Percentiles rank a stretch among this genome's conserved stretches.
These are phyloP conservation scores for Neospora caninum DNA, from an alignment of 169 alveolate genomes.

Conservation along the genomic window DNA sequence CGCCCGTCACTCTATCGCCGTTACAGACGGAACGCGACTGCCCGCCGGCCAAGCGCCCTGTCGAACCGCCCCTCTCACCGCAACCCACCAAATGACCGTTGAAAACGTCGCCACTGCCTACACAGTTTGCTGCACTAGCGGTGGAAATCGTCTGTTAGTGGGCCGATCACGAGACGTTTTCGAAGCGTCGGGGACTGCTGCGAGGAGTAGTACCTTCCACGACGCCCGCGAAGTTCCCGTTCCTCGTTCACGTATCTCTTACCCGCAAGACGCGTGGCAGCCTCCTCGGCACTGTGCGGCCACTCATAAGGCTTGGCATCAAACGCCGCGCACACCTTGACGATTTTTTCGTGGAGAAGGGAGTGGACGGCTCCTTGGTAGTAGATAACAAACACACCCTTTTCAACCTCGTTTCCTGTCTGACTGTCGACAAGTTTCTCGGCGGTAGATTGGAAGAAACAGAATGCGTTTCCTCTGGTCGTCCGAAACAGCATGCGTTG, in stretches of 20 bases:
- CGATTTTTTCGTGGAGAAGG: slow-evolving; percentile 88
- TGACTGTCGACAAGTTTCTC: slow-evolving; percentile 78
- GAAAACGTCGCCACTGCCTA: background rate
- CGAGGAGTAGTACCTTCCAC: too few species aligned
- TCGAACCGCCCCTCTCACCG: too few species aligned
- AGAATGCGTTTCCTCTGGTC: slow-evolving; percentile 96
- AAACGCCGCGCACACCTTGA: slow-evolving; percentile 92
- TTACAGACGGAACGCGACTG: too few species aligned
- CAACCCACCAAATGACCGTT: too few species aligned
- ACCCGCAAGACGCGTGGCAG: slow-evolving; percentile 34
- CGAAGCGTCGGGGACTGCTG: too few species aligned
- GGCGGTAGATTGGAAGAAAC: slow-evolving; percentile 88
- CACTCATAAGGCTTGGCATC: slow-evolving; percentile 90
- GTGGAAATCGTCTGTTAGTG: too few species aligned
- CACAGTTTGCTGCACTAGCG: too few species aligned
- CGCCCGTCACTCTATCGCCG: too few species aligned
- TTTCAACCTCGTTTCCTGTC: slow-evolving; percentile 74
- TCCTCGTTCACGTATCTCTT: background rate
- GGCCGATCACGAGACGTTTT: too few species aligned
- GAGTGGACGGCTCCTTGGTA: slow-evolving; percentile 88
- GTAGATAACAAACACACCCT: slow-evolving; percentile 93
- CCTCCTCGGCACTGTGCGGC: slow-evolving; percentile 73
- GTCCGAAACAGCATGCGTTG: slow-evolving; percentile 95
- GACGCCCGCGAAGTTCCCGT: too few species aligned
- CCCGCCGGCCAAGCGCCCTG: too few species aligned